Evolutionary conservation across 1,284 basidiomycete genomes (phyloP), one percentile per base, ranked within the genome.

Genomic region (Malassezia caprae): DNA sequence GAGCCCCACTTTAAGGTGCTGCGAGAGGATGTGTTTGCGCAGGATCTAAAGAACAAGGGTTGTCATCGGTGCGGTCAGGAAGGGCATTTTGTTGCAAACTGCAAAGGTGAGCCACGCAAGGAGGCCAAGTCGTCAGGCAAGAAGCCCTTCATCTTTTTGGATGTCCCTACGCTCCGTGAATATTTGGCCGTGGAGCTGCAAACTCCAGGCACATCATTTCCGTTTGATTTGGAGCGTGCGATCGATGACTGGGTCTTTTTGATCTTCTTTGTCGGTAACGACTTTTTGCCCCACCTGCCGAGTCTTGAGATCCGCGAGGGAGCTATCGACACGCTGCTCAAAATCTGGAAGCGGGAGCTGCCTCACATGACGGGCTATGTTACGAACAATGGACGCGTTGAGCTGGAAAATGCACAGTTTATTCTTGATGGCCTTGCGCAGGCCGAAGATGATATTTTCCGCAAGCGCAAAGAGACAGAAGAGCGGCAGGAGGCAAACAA

Each of bases 161-260:
- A 98, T 80, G 89, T 99, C 75, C 80, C 87, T 58, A 83, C 87
- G 62, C 79, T 99, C 61, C 87, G 94, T 77, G 94, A 99, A 78
- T 99, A 99, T 78, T 84, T 99, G 66, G 87, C 91, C 76, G 83
- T 90, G 72, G 94, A 98, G 76, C 84, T 99, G 67, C 84, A 88
- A 76, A 80, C 94, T 23, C 80, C 86, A 11, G 78, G 82, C 56
- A 77, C 81, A 13, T 79, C 85, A 0, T 94, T 96, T 78, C 83
- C 84, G n/a, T 98, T 93, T 80, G 84, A 90, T 70, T 80, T 94
- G 73, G 94, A 99, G 77, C 84, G 87, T 75, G 91, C 94, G 32
- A 89, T 99, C 76, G 94, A 99, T 81, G 94, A 99, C 76, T 99
- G 94, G 93, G 89, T 99, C 68, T 84, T 99, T 74, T 81, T 99